Evolutionary conservation across 768 basidiomycete genomes (phyloP).

Genomic region (Suillus ampliporus): DNA sequence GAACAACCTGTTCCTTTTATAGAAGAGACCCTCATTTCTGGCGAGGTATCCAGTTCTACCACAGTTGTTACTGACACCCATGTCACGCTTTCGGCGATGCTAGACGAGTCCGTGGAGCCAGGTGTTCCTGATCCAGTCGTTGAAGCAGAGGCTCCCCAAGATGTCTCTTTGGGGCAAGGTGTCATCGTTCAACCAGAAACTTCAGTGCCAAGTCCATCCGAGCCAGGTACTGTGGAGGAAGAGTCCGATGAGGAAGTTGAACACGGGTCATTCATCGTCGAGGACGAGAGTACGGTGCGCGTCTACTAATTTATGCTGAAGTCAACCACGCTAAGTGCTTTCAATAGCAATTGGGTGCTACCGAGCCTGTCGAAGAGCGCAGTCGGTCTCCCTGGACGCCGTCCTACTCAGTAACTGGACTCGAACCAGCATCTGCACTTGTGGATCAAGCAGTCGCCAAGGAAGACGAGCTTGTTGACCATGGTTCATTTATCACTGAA

Average conservation of each 20-base stretch:
- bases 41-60: background rate
- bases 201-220: background rate
- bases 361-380: constrained; percentile 7
- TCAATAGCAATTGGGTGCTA: background rate
- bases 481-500: constrained; percentile 17
- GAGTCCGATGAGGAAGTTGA: constrained; percentile 14
- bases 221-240: constrained; percentile 1
- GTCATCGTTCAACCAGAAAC: constrained; percentile 1
- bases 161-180: background rate
- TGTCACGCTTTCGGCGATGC: constrained; percentile 2
- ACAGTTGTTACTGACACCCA: background rate
- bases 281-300: constrained; percentile 9
- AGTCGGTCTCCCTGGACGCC: constrained; percentile 39
- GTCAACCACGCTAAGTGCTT: background rate
- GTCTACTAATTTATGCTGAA: background rate
- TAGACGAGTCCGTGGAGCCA: constrained; percentile 1
- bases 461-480: constrained; percentile 22
- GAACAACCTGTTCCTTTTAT: background rate
- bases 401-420: constrained; percentile 41
- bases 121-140: background rate
- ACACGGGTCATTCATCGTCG: constrained; percentile 16
- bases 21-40: background rate
- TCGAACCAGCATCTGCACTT: background rate
- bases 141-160: background rate
- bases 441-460: background rate